Conservation (phyloP, 1,139 yeast genomes). For the Lodderomyces oxycetoniae region DNA sequence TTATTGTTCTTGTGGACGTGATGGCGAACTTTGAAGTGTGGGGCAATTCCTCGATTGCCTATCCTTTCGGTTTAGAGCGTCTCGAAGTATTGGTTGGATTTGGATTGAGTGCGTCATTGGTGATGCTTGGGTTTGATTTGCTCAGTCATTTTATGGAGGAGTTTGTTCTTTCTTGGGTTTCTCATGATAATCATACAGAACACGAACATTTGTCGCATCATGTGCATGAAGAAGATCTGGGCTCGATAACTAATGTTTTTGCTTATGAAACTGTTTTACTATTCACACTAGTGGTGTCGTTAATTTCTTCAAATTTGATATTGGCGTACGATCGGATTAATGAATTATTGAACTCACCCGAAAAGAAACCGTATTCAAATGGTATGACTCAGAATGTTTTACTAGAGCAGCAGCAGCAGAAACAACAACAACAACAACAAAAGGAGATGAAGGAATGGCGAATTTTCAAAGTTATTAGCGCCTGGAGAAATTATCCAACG, state of each 20-base stretch:
- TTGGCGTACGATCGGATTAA: slow-evolving; percentile 32
- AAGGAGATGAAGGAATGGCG: neutral
- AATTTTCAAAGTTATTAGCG: slow-evolving; percentile 10
- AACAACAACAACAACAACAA: neutral
- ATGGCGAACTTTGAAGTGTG: slow-evolving; percentile 90
- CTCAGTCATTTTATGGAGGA: slow-evolving; percentile 83
- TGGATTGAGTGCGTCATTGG: slow-evolving; percentile 76
- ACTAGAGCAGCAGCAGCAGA: too few relatives aligned
- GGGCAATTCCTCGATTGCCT: slow-evolving; percentile 76
- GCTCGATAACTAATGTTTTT: slow-evolving; percentile 32
- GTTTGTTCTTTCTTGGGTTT: slow-evolving; percentile 47
- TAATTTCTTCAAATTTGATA: slow-evolving; percentile 35
- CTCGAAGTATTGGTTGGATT: slow-evolving; percentile 84
- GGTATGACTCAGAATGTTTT: neutral
- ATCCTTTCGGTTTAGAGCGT: slow-evolving; percentile 89
- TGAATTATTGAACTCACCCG: slow-evolving; percentile 23
- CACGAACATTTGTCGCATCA: slow-evolving; percentile 44
- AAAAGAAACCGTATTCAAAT: slow-evolving; percentile 1
- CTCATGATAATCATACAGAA: slow-evolving; percentile 27
- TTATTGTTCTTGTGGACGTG: slow-evolving; percentile 68
- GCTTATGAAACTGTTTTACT: slow-evolving; percentile 28
- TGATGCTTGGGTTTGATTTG: slow-evolving; percentile 89
- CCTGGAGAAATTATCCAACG: slow-evolving; percentile 51
- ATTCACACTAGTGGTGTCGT: slow-evolving; percentile 27
- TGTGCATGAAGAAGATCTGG: slow-evolving; percentile 41